phyloP scores from a whole-genome alignment of 148 eudicot species.

The Camellia sinensis region DNA sequence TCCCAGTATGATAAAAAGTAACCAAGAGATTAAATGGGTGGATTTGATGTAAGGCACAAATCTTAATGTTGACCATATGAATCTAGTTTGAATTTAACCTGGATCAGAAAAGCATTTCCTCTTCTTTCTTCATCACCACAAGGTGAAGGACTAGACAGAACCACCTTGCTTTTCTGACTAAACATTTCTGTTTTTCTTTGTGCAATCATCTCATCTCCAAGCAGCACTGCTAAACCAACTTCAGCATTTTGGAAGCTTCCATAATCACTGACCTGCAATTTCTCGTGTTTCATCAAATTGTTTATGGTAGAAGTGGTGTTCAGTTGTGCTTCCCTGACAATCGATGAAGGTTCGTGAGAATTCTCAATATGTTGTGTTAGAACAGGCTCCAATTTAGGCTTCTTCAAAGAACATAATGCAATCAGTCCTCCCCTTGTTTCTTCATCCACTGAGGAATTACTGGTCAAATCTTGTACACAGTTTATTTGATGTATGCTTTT shows the following conservation, averaged over 20 bases:
- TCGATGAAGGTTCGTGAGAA: slow-evolving; percentile 17
- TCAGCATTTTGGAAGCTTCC: slow-evolving; percentile 17
- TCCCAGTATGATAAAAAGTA: slow-evolving; percentile 4
- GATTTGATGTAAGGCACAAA: neutral
- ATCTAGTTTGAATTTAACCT: slow-evolving; percentile 46
- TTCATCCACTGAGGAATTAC: slow-evolving; percentile 25
- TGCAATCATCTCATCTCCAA: slow-evolving; percentile 22
- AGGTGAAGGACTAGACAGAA: slow-evolving; percentile 30
- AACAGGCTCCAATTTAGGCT: slow-evolving; percentile 45
- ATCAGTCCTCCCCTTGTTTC: slow-evolving; percentile 25
- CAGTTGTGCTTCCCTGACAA: slow-evolving; percentile 17
- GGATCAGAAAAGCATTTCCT: slow-evolving; percentile 69
- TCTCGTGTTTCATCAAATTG: slow-evolving; percentile 20
- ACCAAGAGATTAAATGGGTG: neutral
- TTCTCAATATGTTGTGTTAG: slow-evolving; percentile 16
- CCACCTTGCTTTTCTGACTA: slow-evolving; percentile 32
- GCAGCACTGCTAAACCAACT: slow-evolving; percentile 19
- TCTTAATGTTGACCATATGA: slow-evolving; percentile 6
- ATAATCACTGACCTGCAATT: slow-evolving; percentile 18
- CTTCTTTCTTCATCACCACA: slow-evolving; percentile 48
- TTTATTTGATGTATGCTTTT: slow-evolving; percentile 21
- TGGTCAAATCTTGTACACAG: slow-evolving; percentile 35
- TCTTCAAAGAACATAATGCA: slow-evolving; percentile 46
- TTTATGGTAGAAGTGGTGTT: slow-evolving; percentile 3
- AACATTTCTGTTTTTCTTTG: slow-evolving; percentile 16